These are phyloP conservation scores for Macadamia tetraphylla DNA, from an alignment of 164 flowering plant genomes.

Conservation along the genomic window DNA sequence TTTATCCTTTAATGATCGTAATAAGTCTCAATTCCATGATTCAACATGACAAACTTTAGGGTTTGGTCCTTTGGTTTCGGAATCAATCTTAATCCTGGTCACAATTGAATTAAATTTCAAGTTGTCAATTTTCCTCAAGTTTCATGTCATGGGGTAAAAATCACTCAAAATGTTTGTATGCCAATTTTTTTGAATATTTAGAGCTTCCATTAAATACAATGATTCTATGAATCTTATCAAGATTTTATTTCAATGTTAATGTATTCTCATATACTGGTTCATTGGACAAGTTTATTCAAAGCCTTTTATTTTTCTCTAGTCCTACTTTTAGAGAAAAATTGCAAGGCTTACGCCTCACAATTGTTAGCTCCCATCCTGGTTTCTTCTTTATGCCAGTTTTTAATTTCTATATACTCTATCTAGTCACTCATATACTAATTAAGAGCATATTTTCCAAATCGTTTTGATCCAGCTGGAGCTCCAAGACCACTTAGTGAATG, in stretches of 20 bases:
- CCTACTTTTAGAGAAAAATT: background rate
- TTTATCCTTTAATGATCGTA: too few relatives aligned
- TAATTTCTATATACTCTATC: too few relatives aligned
- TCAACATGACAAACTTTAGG: too few relatives aligned
- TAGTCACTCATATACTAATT: too few relatives aligned
- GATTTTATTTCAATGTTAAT: background rate
- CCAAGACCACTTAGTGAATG: too few relatives aligned
- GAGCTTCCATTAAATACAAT: background rate
- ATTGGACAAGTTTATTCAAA: too few relatives aligned
- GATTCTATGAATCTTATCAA: background rate
- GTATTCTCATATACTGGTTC: background rate
- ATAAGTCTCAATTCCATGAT: too few relatives aligned
- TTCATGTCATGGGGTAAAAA: background rate
- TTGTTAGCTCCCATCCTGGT: background rate
- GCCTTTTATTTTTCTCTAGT: background rate
- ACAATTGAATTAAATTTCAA: too few relatives aligned
- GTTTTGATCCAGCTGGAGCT: too few relatives aligned
- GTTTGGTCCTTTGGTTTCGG: too few relatives aligned
- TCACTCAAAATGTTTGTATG: background rate
- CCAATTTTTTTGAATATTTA: background rate
- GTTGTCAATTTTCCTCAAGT: background rate
- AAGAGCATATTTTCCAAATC: too few relatives aligned
- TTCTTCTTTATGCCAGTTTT: background rate
- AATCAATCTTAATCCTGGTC: too few relatives aligned
- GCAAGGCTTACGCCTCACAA: background rate